These are phyloP conservation scores for Globisporangium cylindrosporum DNA, from an alignment of 352 stramenopile species.

Conservation along the genomic window DNA sequence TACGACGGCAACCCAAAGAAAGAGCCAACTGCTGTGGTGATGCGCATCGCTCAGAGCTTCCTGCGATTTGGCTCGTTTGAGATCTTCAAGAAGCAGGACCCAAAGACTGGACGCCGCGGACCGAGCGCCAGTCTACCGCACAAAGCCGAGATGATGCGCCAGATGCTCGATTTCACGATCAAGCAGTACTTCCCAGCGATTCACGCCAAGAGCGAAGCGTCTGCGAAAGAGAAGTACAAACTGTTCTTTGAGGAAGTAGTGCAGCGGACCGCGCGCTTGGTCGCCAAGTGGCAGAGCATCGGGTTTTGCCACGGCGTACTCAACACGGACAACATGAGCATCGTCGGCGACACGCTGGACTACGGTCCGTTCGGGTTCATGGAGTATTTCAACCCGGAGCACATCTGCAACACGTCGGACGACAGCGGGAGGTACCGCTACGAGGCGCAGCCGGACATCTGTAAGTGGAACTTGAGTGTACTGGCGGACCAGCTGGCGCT, in stretches of 20 bases:
- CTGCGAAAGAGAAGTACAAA: neutral
- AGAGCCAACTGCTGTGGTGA: conserved; percentile 83
- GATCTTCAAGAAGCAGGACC: conserved; percentile 88
- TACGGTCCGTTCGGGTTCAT: too few species aligned
- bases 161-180: conserved; percentile 83
- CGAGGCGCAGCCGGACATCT: too few species aligned
- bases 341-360: neutral
- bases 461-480: too few species aligned
- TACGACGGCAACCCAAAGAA: conserved; percentile 70
- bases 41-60: conserved; percentile 91
- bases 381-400: too few species aligned
- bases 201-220: conserved; percentile 13
- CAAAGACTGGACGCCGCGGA: conserved; percentile 52
- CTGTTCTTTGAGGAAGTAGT: too few species aligned
- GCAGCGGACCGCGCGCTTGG: too few species aligned
- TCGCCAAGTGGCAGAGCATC: too few species aligned
- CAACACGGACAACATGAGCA: conserved; percentile 21
- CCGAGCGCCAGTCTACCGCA: conserved; percentile 65
- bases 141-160: conserved; percentile 62
- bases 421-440: too few species aligned
- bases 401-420: too few species aligned
- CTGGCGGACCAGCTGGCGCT: too few species aligned
- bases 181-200: conserved; percentile 65
- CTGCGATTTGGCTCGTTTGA: conserved; percentile 96
- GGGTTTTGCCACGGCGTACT: too few species aligned